Evolutionary conservation across 768 basidiomycete genomes (phyloP).

Genomic region (Kwoniella bestiolae): DNA sequence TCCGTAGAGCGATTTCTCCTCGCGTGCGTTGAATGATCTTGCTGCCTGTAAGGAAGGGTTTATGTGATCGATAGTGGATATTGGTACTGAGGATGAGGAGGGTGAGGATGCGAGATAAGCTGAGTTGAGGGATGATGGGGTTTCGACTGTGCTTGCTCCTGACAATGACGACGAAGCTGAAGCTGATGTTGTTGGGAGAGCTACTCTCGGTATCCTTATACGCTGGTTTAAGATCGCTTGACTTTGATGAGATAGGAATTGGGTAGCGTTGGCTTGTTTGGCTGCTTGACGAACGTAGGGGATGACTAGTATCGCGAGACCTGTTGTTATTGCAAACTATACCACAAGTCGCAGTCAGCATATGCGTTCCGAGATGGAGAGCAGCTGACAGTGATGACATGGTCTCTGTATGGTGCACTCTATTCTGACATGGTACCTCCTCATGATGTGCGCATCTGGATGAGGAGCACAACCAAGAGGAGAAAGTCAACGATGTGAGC

Average conservation of each 20-base stretch:
- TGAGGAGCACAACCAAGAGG: too few species aligned
- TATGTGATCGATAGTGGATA: neutral
- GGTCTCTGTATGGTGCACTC: too few species aligned
- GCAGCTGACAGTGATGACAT: too few species aligned
- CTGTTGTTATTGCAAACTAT: constrained; percentile 42
- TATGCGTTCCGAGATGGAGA: too few species aligned
- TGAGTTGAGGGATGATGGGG: too few species aligned
- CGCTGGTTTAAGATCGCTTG: constrained; percentile 5
- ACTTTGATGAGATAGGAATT: constrained; percentile 37
- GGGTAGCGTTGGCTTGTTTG: constrained; percentile 17
- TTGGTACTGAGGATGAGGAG: neutral
- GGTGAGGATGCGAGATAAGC: neutral
- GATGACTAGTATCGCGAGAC: constrained; percentile 39
- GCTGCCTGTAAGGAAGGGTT: neutral
- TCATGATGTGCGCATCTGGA: too few species aligned
- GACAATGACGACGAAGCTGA: neutral
- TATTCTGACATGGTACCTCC: too few species aligned
- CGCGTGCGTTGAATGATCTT: constrained; percentile 34
- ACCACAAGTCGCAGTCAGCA: neutral
- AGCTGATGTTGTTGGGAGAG: neutral
- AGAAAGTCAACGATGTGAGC: neutral
- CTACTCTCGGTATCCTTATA: neutral
- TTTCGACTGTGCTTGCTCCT: too few species aligned
- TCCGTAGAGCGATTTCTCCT: constrained; percentile 33
- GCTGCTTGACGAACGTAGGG: constrained; percentile 42